These are phyloP conservation scores for Rhizopogon roseolus DNA, from an alignment of 768 basidiomycete species.

Conservation along the genomic window DNA sequence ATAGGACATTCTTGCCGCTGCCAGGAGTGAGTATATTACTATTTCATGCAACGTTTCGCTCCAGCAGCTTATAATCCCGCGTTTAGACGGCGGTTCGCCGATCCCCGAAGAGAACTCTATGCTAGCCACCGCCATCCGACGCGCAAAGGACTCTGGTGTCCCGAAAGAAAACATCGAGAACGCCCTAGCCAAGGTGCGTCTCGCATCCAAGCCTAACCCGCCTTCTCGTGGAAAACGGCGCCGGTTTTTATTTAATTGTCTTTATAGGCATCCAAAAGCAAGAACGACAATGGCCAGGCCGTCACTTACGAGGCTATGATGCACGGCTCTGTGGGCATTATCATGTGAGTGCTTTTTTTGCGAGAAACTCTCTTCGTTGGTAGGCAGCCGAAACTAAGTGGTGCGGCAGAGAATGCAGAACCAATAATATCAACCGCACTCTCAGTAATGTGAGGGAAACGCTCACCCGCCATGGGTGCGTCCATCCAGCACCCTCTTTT, in stretches of 20 bases:
- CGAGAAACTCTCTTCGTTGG: neutral
- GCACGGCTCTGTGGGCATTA: constrained; percentile 52
- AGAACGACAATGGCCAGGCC: constrained; percentile 41
- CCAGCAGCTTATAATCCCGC: neutral
- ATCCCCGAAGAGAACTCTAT: constrained; percentile 51
- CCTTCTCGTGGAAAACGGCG: too few species aligned
- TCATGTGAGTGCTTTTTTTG: constrained; percentile 44
- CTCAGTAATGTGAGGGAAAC: constrained; percentile 51
- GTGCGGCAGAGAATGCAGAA: constrained; percentile 47
- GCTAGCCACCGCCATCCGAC: constrained; percentile 50
- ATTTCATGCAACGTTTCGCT: neutral
- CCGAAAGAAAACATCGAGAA: constrained; percentile 69
- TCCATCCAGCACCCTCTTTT: neutral
- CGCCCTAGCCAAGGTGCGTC: constrained; percentile 48
- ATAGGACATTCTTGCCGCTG: constrained; percentile 62
- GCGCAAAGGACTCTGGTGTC: constrained; percentile 52
- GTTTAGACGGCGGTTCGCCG: constrained; percentile 49
- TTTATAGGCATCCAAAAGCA: constrained; percentile 38
- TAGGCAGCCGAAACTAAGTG: constrained; percentile 2
- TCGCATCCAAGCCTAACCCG: neutral
- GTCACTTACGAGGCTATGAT: constrained; percentile 61
- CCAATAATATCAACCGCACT: constrained; percentile 64
- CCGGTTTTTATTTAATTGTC: too few species aligned
- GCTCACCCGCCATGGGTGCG: constrained; percentile 44
- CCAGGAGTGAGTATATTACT: constrained; percentile 39